Evolutionary conservation across 176 grass and related monocot genomes (phyloP).

Genomic region (Triticum monococcum): DNA sequence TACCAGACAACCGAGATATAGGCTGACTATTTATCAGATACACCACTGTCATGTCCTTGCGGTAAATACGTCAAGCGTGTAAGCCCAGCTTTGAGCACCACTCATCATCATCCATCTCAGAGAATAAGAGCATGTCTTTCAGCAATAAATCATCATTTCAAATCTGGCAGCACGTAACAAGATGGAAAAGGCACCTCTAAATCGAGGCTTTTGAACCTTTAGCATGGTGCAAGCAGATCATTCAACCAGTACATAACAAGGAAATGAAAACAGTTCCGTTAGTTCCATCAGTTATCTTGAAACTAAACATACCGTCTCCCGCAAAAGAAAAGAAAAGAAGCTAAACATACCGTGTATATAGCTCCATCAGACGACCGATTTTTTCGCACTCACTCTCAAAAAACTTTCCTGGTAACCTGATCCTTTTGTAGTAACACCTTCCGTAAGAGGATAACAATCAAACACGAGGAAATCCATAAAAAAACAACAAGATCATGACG

Average conservation of each 20-base stretch:
- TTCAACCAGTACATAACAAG: constrained; percentile 7
- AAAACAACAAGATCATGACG: neutral
- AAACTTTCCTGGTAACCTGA: constrained; percentile 86
- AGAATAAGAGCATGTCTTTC: neutral
- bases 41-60: neutral
- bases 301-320: constrained; percentile 34
- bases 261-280: neutral
- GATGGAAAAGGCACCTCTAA: constrained; percentile 59
- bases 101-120: constrained; percentile 88
- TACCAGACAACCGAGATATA: constrained; percentile 24
- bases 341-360: constrained; percentile 52
- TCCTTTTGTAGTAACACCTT: constrained; percentile 78
- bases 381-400: constrained; percentile 96
- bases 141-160: constrained; percentile 19
- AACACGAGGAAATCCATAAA: neutral
- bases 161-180: constrained; percentile 1
- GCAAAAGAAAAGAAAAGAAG: no score
- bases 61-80: constrained; percentile 77
- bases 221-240: constrained; percentile 19
- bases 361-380: constrained; percentile 88
- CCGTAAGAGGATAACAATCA: constrained; percentile 6
- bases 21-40: neutral
- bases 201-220: constrained; percentile 68
- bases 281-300: constrained; percentile 5
- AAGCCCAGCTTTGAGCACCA: constrained; percentile 86